phyloP scores from a whole-genome alignment of 208 protist species.

The Leishmania amazonensis region DNA sequence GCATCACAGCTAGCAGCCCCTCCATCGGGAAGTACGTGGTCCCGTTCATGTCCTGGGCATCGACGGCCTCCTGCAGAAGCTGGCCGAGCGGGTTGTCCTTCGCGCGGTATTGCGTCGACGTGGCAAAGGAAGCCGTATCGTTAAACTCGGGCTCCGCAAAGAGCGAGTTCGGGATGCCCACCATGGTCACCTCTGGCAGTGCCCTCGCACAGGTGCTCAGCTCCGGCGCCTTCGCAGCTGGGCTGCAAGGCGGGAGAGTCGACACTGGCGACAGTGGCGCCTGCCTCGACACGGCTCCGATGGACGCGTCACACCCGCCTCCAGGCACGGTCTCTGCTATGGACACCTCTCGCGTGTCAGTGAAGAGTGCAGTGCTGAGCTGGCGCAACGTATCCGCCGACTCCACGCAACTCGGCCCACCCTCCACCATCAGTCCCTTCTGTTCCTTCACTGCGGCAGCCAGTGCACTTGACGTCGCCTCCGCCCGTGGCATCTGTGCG shows the following conservation, averaged over 20 bases:
- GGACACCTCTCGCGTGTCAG: neutral
- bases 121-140: conserved; percentile 30
- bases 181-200: conserved; percentile 19
- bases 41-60: conserved; percentile 21
- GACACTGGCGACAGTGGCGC: neutral
- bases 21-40: conserved; percentile 43
- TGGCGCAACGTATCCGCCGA: neutral
- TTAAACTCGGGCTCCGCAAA: conserved; percentile 18
- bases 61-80: conserved; percentile 32
- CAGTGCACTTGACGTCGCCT: neutral
- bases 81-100: conserved; percentile 28
- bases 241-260: neutral
- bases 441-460: neutral
- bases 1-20: conserved; percentile 25
- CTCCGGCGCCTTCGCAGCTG: neutral
- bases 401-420: neutral
- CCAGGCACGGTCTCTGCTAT: neutral
- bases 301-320: neutral
- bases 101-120: conserved; percentile 30
- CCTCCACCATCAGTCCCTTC: neutral
- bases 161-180: conserved; percentile 38
- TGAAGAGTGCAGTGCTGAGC: neutral
- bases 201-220: neutral
- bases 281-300: conserved; percentile 3
- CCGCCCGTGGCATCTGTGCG: conserved; percentile 3